A percentile compares a stretch with the other conserved stretches of the same genome.
Conservation (phyloP, 768 basidiomycete genomes). For the Mycena belliarum region DNA sequence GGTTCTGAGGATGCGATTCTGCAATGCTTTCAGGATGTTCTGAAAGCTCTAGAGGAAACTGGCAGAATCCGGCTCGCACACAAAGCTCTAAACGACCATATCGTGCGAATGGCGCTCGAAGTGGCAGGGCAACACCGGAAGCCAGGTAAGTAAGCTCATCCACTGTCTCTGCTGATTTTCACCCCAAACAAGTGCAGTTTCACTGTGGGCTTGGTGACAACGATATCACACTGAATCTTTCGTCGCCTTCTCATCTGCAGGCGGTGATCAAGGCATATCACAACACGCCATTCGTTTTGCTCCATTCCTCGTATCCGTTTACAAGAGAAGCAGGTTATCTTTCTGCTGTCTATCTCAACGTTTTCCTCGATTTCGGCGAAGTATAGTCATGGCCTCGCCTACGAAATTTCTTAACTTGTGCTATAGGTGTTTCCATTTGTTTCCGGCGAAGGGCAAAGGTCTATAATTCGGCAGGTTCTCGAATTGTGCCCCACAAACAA, state of each 20-base stretch:
- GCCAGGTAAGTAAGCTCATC: too few species aligned
- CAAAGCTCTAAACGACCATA: conserved; percentile 66
- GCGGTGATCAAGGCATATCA: conserved; percentile 66
- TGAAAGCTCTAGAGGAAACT: conserved; percentile 35
- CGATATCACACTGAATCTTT: conserved; percentile 57
- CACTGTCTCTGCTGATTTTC: not conserved
- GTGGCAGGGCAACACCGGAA: conserved; percentile 54
- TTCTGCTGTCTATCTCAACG: conserved; percentile 68
- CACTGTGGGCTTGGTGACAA: conserved; percentile 82
- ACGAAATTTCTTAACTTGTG: not conserved
- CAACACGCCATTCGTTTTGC: conserved; percentile 59
- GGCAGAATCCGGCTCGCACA: conserved; percentile 53
- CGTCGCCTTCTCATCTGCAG: conserved; percentile 70
- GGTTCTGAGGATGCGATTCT: conserved; percentile 31
- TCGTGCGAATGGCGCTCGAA: conserved; percentile 56
- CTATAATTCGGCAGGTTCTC: conserved; percentile 60
- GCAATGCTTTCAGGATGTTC: conserved; percentile 31
- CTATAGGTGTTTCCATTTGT: conserved; percentile 64
- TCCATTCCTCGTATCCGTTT: conserved; percentile 80
- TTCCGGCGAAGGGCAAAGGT: conserved; percentile 61
- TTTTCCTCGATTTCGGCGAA: conserved; percentile 80
- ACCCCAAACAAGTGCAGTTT: conserved; percentile 63
- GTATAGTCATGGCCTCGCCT: conserved; percentile 28
- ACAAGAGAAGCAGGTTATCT: conserved; percentile 80
- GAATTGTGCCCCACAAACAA: conserved; percentile 79